Evolutionary conservation across 805 yeast genomes (phyloP).

Genomic region (Saturnispora bothae): DNA sequence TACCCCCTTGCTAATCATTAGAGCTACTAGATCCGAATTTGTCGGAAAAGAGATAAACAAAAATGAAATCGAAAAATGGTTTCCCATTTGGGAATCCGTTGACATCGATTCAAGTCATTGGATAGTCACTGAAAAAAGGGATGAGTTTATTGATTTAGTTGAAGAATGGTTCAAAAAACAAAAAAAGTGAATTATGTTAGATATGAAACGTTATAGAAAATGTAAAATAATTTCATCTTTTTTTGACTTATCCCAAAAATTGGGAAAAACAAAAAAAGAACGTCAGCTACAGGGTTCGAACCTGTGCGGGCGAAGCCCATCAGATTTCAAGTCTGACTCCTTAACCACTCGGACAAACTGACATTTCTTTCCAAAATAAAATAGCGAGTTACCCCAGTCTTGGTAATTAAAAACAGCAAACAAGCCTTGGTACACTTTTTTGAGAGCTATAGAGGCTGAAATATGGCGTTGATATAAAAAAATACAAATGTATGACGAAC

Average conservation of each 20-base stretch:
- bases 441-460: no score
- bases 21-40: conserved; percentile 56
- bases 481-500: no score
- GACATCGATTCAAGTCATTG: conserved; percentile 85
- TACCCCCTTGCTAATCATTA: conserved; percentile 65
- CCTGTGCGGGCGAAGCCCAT: conserved; percentile 19
- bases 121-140: conserved; percentile 77
- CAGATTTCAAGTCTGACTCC: conserved; percentile 19
- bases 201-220: conserved; percentile 3
- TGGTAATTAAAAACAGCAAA: no score
- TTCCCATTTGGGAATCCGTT: conserved; percentile 56
- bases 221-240: conserved; percentile 6
- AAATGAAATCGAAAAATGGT: conserved; percentile 23
- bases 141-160: conserved; percentile 53
- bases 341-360: conserved; percentile 18
- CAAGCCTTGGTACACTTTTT: no score
- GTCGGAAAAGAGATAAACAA: conserved; percentile 18
- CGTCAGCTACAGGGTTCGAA: conserved; percentile 19
- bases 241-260: not conserved
- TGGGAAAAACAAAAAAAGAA: conserved; percentile 4
- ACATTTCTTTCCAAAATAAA: not conserved
- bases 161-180: conserved; percentile 32
- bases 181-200: not conserved
- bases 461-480: no score
- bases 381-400: not conserved